Evolutionary conservation across 305 asterid species (phyloP), one percentile per base, ranked within the genome.

Genomic region (Solanum aculeatissimum): DNA sequence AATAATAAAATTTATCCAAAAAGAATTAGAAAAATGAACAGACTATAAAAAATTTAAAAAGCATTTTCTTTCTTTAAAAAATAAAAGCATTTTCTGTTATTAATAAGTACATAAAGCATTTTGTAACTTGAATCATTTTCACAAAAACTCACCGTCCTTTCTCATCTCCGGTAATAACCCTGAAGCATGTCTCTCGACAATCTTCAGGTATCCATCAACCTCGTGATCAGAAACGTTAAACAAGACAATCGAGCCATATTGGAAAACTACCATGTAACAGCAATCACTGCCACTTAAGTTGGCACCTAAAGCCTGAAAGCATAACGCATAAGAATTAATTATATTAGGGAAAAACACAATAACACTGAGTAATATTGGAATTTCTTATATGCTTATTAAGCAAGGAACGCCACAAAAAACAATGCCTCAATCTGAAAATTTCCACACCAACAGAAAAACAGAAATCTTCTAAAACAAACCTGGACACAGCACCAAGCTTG

Each of bases 231-330:
- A 87, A 77, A 90, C 97, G 87, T 96, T 96, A 91, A 96, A 96
- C 86, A 96, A 91, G 90, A 96, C 98, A 63, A 96, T 91, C 3
- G 99, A 96, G 43, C 99, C 99, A 82, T 96, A 96, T 87, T 96
- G 99, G 83, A 92, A 96, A 86, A 96, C 98, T 69, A 95, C 96
- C 97, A 95, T 90, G 89, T 89, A 93, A 89, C 96, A 87, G 88
- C 93, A 89, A 58, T 92, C 93, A 53, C 87, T 93, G 83, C 92
- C 97, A 42, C 92, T 89, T 87, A 92, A 82, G 87, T 92, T 93
- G 82, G 90, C 92, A 82, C 93, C 90, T 83, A 88, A 83, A 82
- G 87, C 94, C 99, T 96, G 94, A 89, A 57, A 88, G 60, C 57
- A 84, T 35, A 84, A 79, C 78, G 47, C 63, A 42, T 38, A 43